Evolutionary conservation across 1,284 basidiomycete species (phyloP), one percentile per base, ranked within the genome.

Genomic region (Microbotryum violaceum): DNA sequence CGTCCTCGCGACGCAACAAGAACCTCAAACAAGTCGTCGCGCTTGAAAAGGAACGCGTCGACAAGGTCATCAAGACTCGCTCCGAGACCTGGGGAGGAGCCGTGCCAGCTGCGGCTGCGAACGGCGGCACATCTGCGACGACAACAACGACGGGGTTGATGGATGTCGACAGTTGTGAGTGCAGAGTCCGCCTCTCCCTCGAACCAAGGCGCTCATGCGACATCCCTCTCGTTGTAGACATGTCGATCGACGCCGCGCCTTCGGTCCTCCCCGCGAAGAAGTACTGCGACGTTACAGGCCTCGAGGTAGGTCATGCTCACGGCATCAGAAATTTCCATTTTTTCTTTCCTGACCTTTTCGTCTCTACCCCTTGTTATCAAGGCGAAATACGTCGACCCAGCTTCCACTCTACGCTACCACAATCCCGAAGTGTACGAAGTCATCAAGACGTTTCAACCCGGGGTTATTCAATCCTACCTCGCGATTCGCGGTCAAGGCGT

Each of bases 201-300:
- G 12, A 18, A 42, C 37, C 4, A 14, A 42, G 12, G 12, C 37
- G 16, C 37, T 42, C 14, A 42, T 12, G 37, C 12, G 37, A 4
- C 12, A 42, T 42, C 48, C 20, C 27, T 49, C 27, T 49, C 9
- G 10, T n/a, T 25, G 29, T 49, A 67, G 66, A 65, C 52, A 53
- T 60, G 31, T 56, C 59, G 18, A 56, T 62, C 54, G 63, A 67
- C 55, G 66, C 66, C 10, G 65, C 68, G 6, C 68, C 68, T 49
- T 69, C 68, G 21, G 47, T 70, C 16, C 64, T 78, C 4, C 78
- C 77, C 2, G 62, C 75, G 3, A 78, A 77, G 64, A 78, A 77
- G 64, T 80, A 79, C 71, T 80, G 79, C 73, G 79, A 80, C 64
- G 75, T 80, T 55, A 80, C 79, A 0, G 79, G 79, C 4, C 73